phyloP scores from a whole-genome alignment of 2,329 filamentous ascomycete genomes.

The Graphiopsis chlorocephala region DNA sequence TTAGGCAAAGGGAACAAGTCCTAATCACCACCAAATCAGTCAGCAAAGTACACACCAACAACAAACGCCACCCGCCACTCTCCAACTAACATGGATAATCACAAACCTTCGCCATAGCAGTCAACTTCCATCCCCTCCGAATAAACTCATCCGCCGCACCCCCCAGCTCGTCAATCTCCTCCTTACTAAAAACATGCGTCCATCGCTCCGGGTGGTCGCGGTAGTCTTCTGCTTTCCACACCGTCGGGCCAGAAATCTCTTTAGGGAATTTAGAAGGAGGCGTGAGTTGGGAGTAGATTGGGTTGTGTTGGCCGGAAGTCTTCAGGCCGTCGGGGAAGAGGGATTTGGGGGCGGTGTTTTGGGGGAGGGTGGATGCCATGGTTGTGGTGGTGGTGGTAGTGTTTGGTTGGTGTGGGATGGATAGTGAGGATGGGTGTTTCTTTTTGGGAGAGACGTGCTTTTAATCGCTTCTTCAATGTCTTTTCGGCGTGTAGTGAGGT shows the following conservation, averaged over 20 bases:
- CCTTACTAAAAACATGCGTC: slow-evolving; percentile 64
- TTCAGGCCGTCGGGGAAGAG: slow-evolving; percentile 63
- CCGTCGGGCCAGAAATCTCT: slow-evolving; percentile 65
- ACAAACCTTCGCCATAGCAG: slow-evolving; percentile 60
- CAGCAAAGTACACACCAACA: slow-evolving; percentile 20
- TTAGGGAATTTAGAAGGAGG: slow-evolving; percentile 68
- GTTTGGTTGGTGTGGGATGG: neutral
- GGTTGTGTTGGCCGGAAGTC: slow-evolving; percentile 69
- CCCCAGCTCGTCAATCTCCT: slow-evolving; percentile 65
- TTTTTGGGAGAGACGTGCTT: no score
- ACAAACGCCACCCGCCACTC: neutral
- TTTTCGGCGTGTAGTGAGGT: no score
- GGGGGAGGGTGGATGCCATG: slow-evolving; percentile 10
- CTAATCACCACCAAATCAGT: slow-evolving; percentile 25
- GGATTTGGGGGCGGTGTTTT: slow-evolving; percentile 35
- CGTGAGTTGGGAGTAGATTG: slow-evolving; percentile 60
- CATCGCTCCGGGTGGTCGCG: slow-evolving; percentile 61
- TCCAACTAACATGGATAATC: neutral
- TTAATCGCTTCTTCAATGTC: no score
- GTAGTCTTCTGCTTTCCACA: slow-evolving; percentile 67
- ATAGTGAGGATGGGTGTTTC: no score
- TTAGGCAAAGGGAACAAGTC: slow-evolving; percentile 61
- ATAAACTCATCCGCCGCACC: slow-evolving; percentile 65
- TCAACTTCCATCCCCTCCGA: slow-evolving; percentile 59
- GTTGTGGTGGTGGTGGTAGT: neutral